Base-by-base conservation (phyloP, 2,329 filamentous ascomycete genomes). In the Fusarium tricinctum region DNA sequence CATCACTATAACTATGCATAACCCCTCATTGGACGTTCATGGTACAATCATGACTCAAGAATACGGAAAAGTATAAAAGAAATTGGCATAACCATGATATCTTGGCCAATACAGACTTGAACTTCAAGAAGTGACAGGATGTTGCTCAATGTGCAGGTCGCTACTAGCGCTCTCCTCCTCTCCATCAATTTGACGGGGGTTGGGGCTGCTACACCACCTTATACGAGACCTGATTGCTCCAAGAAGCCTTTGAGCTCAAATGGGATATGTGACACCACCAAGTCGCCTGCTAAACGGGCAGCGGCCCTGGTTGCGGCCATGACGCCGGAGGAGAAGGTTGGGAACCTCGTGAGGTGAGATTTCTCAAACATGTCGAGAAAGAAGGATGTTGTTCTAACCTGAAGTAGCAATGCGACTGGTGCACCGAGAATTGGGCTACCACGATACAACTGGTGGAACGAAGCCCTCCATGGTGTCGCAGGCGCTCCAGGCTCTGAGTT, bases 371-470 rank as follows among this genome's bases (percentile, higher is more conserved):
- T 2, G 23, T 23, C 23, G 23, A 23, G 23, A 23, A 23, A 8
- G 23, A 23, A 8, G 23, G 7, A 23, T 23, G 1, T 23, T 8
- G 6, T 23, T 3, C 33, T 61, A 3, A 61, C 2, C 0, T 3
- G 0, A 2, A 53, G 3, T 1, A 61, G 58, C 3, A 61, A 61
- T 2, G n/a, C 58, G 0, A 61, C 58, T 8, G 58, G 58, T 1
- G 58, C 56, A 2, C 58, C 58, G 2, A 23, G 58, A 3, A 60
- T 61, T 0, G 56, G 58, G 0, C 58, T 61, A 0, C 58, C 58
- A 1, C 33, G 58, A 5, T 61, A 61, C 13, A 61, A 61, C 33
- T 61, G 58, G 58, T 61, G 58, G 58, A 61, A 61, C 4, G 58
- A 61, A 30, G 58, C 58, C 6, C 58, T 61, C 0, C 56, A 61